Evolutionary conservation across 306 rosid species (phyloP), one percentile per base, ranked within the genome.

Genomic region (Fagus crenata): DNA sequence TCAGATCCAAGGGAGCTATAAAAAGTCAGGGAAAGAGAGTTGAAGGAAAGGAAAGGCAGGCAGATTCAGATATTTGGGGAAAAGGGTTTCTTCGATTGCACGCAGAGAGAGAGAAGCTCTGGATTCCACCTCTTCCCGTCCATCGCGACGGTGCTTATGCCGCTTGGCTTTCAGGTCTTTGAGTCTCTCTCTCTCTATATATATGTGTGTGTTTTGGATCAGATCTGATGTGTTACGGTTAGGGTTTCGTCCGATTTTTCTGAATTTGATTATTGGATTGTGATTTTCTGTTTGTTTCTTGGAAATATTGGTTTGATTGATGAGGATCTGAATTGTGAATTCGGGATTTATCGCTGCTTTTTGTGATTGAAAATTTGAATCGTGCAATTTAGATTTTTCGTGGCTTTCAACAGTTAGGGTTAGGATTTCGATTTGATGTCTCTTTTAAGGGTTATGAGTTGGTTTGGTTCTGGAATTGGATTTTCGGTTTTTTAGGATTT

Each of bases 41-140:
- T 22, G 28, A 22, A 22, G 28, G 28, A 22, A 22, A 22, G 28
- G 33, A 43, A 13, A 18, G 6, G 53, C 32, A 76, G 53, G 32
- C 4, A 3, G n/a, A 69, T 51, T 73, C 59, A 56, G 81, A 84
- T 55, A 49, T 76, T 77, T 59, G 71, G 77, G 74, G 65, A 6
- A 64, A 61, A 59, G 54, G 51, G 51, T 14, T 7, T 7, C 11
- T 56, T 46, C 39, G 76, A 58, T 69, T 65, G 75, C 72, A 72
- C 76, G 22, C 51, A 13, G 8, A 35, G 67, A 37, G 58, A 71
- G 59, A 67, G 91, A 76, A 80, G 79, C 93, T 95, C 96, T 92
- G 98, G 98, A 92, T 89, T 93, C 92, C 86, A 82, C 88, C 90
- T 80, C 85, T 75, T 87, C 89, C 96, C 95, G 96, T 92, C 97